A percentile compares a stretch with the other conserved stretches of the same genome.
Evolutionary conservation across 2,329 filamentous ascomycete species (phyloP).

Genomic region (Ophiostoma tasmaniense): DNA sequence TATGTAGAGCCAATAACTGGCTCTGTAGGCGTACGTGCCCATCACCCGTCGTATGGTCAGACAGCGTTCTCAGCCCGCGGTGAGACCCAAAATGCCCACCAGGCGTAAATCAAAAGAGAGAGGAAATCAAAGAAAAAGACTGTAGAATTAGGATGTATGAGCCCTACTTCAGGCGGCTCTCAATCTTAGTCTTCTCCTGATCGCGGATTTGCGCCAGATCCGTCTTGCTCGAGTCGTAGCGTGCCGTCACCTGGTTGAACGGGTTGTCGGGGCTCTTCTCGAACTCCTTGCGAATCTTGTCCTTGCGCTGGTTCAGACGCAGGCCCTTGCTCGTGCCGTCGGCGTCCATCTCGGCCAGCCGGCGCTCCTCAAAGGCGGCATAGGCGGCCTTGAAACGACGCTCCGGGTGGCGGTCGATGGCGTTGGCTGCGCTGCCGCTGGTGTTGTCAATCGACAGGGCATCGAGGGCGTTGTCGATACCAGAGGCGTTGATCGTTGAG

Average conservation of each 20-base stretch:
- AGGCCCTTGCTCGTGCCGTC: conserved; percentile 67
- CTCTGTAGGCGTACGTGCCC: too few species aligned
- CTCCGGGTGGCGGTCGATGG: conserved; percentile 85
- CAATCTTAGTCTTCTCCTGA: conserved; percentile 64
- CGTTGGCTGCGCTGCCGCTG: conserved; percentile 34
- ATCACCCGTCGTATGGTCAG: too few species aligned
- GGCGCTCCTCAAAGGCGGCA: conserved; percentile 69
- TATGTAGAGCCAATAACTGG: neutral
- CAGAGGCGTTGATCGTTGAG: conserved; percentile 64
- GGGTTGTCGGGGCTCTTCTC: conserved; percentile 92
- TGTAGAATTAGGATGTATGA: neutral
- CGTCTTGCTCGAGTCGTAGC: conserved; percentile 69
- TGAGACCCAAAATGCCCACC: neutral
- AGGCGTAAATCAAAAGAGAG: neutral
- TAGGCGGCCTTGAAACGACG: conserved; percentile 80
- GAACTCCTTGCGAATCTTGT: conserved; percentile 83
- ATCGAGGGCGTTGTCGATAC: conserved; percentile 90
- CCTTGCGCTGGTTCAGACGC: conserved; percentile 74
- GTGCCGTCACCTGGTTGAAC: conserved; percentile 73
- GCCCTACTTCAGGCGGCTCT: conserved; percentile 48
- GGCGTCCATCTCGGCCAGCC: conserved; percentile 75
- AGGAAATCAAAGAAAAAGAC: too few species aligned
- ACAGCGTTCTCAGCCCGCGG: neutral
- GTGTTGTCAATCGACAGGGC: conserved; percentile 57
- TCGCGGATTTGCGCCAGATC: conserved; percentile 61